These are phyloP conservation scores for Onygenales sp. DNA, from an alignment of 2,329 filamentous ascomycete genomes.

Conservation along the genomic window DNA sequence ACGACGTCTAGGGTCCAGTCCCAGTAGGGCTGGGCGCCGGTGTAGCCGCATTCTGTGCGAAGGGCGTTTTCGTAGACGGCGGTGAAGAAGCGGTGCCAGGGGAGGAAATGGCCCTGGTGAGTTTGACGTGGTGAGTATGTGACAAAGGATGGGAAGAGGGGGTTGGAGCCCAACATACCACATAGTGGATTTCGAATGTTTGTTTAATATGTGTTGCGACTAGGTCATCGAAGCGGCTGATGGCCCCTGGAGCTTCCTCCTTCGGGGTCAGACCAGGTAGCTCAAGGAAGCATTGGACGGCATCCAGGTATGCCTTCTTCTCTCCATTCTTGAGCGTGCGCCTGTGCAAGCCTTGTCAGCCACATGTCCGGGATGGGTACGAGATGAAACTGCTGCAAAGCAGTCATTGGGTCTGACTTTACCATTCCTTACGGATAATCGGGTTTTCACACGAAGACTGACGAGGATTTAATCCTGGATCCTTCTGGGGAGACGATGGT, in stretches of 20 bases:
- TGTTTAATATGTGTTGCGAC: constrained; percentile 34
- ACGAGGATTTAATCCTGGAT: not conserved
- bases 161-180: not conserved
- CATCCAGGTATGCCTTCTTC: not conserved
- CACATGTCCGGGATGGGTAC: no score
- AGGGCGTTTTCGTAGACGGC: constrained; percentile 16
- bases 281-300: not conserved
- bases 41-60: constrained; percentile 21
- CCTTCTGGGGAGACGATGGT: not conserved
- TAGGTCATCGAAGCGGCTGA: constrained; percentile 36
- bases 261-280: not conserved
- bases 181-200: constrained; percentile 25
- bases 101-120: constrained; percentile 6
- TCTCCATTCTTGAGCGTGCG: not conserved
- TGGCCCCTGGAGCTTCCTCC: constrained; percentile 22
- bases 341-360: not conserved
- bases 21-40: constrained; percentile 24
- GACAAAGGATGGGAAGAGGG: constrained; percentile 2
- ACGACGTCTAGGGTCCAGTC: constrained; percentile 30
- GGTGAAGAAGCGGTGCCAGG: constrained; percentile 20
- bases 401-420: not conserved
- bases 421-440: constrained; percentile 2
- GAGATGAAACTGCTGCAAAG: no score
- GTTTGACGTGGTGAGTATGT: constrained; percentile 30
- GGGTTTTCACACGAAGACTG: not conserved